These are phyloP conservation scores for Kalmusia sp. DNA, from an alignment of 2,329 filamentous ascomycete species.

Conservation along the genomic window DNA sequence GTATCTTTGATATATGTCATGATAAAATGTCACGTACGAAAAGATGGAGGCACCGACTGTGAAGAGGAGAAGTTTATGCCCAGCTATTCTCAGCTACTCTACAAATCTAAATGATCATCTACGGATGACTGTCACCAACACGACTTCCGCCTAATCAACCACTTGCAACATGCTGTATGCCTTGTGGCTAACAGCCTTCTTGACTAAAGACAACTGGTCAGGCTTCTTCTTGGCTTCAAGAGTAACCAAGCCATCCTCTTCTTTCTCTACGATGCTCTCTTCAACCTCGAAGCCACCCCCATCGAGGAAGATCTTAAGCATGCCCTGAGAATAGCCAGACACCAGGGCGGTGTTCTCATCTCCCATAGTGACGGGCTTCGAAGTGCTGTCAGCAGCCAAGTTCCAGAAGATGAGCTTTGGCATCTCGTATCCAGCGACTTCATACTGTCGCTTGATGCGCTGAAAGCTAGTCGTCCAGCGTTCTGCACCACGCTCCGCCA, in stretches of 20 bases:
- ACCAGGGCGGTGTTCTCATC: conserved; percentile 58
- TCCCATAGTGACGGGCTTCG: conserved; percentile 59
- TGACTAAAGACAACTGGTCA: conserved; percentile 55
- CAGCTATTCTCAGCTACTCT: too few species aligned
- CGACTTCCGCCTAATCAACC: conserved; percentile 56
- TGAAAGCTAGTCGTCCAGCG: conserved; percentile 58
- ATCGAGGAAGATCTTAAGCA: conserved; percentile 66
- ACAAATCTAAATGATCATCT: too few species aligned
- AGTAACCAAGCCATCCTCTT: conserved; percentile 35
- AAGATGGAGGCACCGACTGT: too few species aligned
- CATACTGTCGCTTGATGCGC: conserved; percentile 56
- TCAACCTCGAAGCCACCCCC: conserved; percentile 54
- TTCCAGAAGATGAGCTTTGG: conserved; percentile 69
- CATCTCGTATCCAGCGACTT: conserved; percentile 61
- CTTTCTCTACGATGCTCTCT: conserved; percentile 47
- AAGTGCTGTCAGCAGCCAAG: conserved; percentile 55
- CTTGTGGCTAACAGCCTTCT: conserved; percentile 60
- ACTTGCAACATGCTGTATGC: conserved; percentile 64
- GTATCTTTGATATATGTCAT: not conserved
- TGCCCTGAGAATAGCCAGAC: conserved; percentile 64
- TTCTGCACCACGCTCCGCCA: conserved; percentile 26
- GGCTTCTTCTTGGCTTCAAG: conserved; percentile 50
- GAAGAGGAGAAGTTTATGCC: too few species aligned
- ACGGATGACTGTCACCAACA: too few species aligned
- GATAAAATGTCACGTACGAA: too few species aligned